phyloP scores from a whole-genome alignment of 345 rosid genomes.

The Lumnitzera racemosa region DNA sequence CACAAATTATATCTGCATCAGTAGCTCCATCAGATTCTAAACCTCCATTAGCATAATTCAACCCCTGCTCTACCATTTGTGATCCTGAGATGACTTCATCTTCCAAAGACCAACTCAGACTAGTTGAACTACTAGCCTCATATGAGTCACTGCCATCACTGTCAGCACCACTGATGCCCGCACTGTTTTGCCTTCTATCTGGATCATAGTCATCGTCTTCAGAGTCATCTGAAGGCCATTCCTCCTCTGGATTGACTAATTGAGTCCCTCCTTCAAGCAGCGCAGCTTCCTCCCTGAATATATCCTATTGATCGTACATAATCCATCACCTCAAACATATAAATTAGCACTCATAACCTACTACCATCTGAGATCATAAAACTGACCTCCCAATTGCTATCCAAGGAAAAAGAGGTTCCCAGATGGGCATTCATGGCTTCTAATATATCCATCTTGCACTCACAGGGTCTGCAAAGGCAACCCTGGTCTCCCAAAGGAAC shows the following conservation, averaged over 20 bases:
- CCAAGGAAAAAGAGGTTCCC: constrained; percentile 61
- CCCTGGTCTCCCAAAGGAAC: constrained; percentile 98
- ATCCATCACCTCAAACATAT: constrained; percentile 2
- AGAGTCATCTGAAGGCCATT: constrained; percentile 99
- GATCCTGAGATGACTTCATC: constrained; percentile 47
- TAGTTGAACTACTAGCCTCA: constrained; percentile 44
- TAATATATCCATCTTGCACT: constrained; percentile 80
- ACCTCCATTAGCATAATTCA: constrained; percentile 27
- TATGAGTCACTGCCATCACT: constrained; percentile 39
- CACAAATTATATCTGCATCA: constrained; percentile 53
- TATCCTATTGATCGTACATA: constrained; percentile 44
- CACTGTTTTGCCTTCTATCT: constrained; percentile 40
- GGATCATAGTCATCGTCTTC: constrained; percentile 90
- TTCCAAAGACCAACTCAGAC: constrained; percentile 80
- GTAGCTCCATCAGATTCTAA: constrained; percentile 47
- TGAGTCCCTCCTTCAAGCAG: constrained; percentile 43
- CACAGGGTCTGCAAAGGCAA: constrained; percentile 94
- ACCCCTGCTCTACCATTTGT: constrained; percentile 26
- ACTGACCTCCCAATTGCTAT: constrained; percentile 78
- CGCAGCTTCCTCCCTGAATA: constrained; percentile 79
- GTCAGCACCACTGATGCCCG: constrained; percentile 37
- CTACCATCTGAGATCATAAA: background rate
- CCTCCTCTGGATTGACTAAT: constrained; percentile 50
- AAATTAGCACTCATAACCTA: too few relatives aligned
- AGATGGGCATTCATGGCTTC: constrained; percentile 91